These are phyloP conservation scores for Gracilariopsis chorda DNA, from an alignment of 23 red algal species.

Conservation along the genomic window DNA sequence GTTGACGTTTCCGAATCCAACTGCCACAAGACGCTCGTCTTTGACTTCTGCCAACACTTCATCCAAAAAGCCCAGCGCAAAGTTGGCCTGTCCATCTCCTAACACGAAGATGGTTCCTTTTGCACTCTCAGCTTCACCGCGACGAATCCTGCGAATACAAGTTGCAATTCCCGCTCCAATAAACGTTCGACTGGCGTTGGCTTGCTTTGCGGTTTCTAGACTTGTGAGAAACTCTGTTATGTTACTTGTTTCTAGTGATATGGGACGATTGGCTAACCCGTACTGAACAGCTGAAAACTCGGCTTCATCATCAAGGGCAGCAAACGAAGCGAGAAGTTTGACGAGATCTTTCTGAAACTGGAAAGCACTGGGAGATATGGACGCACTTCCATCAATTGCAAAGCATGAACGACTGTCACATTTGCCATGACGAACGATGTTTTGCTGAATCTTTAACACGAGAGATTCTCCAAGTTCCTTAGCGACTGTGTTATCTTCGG, in stretches of 20 bases:
- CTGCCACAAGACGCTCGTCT: neutral
- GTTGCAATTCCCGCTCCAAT: neutral
- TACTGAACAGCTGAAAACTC: slow-evolving; percentile 28
- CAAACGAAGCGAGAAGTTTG: neutral
- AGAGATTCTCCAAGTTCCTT: neutral
- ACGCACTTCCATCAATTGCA: slow-evolving; percentile 8
- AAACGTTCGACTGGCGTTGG: neutral
- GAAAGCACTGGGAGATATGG: neutral
- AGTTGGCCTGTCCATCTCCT: slow-evolving; percentile 9
- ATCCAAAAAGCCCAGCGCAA: neutral
- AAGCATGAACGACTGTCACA: neutral
- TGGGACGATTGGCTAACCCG: neutral
- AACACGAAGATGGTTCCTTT: neutral
- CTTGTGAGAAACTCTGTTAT: neutral
- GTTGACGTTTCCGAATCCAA: neutral
- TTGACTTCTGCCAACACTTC: neutral
- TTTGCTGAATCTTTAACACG: slow-evolving; percentile 2
- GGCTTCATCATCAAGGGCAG: neutral
- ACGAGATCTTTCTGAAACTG: slow-evolving; percentile 23
- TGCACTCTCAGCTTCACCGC: neutral
- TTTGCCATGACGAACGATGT: neutral
- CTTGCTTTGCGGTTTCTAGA: neutral
- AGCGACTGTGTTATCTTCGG: neutral
- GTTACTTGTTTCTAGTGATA: neutral
- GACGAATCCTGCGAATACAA: slow-evolving; percentile 7